Base-by-base conservation (phyloP, 1,284 basidiomycete genomes). In the Trichosporon sp. region DNA sequence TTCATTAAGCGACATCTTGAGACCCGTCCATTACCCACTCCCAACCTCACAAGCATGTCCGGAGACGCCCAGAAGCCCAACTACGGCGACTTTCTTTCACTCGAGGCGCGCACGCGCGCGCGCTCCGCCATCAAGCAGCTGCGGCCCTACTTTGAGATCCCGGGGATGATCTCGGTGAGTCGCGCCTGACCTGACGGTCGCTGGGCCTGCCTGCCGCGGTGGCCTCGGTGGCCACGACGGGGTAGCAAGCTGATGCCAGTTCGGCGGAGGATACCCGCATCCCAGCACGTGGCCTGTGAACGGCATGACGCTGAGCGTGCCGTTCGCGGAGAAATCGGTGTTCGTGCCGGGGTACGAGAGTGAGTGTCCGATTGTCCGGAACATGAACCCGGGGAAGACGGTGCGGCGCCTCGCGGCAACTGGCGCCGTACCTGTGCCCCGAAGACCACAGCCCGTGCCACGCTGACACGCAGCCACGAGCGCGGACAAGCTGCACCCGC, bases 281-380 rank as follows among this genome's bases (percentile, higher is more conserved):
- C 70, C 78, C 11, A 76, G 73, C 13, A 80, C 78, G 12, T 79
- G 74, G 73, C 79, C 79, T 7, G 73, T 79, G 29, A 77, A 78
- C 67, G 77, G 75, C 29, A 79, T 80, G 79, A 77, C 78, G 27
- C 67, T 79, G 1, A 77, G 75, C 1, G 65, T 80, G 12, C 78
- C 78, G 1, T 80, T 80, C 53, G 77, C 74, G 5, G 58, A 69
- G 23, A 75, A 77, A 65, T 75, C 74, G 5, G 78, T 77, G 23
- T 80, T 78, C 62, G 72, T 78, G 15, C 79, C 79, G 2, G 78
- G 77, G 11, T 76, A 73, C 67, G 67, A 71, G 5, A 73, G 77
- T 78, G 72, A 71, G 77, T 72, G 9, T 34, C n/a, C n/a, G n/a
- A n/a, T n/a, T n/a, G n/a, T n/a, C n/a, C n/a, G n/a, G n/a, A n/a